Conservation (phyloP, 352 stramenopile genomes). For the Pseudoperonospora humuli region DNA sequence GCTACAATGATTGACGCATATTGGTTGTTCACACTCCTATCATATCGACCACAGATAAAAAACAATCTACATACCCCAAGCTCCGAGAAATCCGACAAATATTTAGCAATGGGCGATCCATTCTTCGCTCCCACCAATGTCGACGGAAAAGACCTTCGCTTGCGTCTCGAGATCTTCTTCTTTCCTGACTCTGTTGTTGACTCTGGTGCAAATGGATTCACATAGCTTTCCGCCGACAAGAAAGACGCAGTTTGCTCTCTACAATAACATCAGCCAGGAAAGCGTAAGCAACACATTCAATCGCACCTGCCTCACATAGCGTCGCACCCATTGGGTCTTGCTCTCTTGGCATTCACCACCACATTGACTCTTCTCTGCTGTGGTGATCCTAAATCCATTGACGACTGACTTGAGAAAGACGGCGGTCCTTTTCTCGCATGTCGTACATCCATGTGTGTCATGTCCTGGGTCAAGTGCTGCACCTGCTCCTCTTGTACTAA, state of each 20-base stretch:
- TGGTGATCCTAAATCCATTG: conserved; percentile 30
- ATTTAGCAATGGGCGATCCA: conserved; percentile 51
- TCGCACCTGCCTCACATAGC: neutral
- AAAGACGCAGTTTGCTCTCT: conserved; percentile 21
- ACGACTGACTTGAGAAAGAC: conserved; percentile 50
- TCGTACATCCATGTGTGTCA: conserved; percentile 69
- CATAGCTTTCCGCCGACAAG: conserved; percentile 40
- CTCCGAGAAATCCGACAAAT: conserved; percentile 75
- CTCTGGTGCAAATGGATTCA: conserved; percentile 61
- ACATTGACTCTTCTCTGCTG: conserved; percentile 17
- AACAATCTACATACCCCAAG: conserved; percentile 38
- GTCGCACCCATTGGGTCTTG: conserved; percentile 24
- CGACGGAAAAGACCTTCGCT: conserved; percentile 58
- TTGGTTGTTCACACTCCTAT: neutral
- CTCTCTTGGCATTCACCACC: conserved; percentile 23
- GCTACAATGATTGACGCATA: conserved; percentile 20
- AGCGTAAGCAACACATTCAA: conserved; percentile 4
- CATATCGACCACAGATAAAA: neutral
- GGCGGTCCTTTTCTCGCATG: conserved; percentile 22
- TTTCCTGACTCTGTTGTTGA: conserved; percentile 38
- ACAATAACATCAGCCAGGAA: conserved; percentile 10
- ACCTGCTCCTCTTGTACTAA: conserved; percentile 52
- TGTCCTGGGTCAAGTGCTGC: conserved; percentile 63
- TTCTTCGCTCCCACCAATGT: conserved; percentile 26
- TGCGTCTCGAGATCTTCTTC: conserved; percentile 56